Conservation (phyloP, 2,329 filamentous ascomycete species). For the Periconia macrospinosa region DNA sequence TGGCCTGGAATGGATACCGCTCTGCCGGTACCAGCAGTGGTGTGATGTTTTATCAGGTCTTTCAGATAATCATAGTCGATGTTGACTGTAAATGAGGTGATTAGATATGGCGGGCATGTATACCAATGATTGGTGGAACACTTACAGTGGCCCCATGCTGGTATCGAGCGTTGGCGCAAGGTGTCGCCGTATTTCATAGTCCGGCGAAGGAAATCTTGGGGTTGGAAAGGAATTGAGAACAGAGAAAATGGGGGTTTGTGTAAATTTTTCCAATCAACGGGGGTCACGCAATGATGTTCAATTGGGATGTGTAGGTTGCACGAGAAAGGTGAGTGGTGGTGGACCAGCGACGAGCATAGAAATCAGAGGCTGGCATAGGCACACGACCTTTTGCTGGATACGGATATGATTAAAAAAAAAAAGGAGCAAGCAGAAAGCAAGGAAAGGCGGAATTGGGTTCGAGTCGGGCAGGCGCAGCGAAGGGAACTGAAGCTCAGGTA, state of each 20-base stretch:
- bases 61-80: constrained; percentile 89
- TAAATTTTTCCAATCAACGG: background rate
- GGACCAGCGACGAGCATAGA: too few relatives aligned
- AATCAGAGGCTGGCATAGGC: too few relatives aligned
- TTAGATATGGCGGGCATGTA: background rate
- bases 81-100: constrained; percentile 62
- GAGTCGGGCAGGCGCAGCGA: too few relatives aligned
- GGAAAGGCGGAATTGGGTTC: too few relatives aligned
- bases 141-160: constrained; percentile 77
- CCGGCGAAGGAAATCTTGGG: constrained; percentile 8
- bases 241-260: constrained; percentile 5
- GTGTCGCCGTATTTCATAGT: constrained; percentile 77
- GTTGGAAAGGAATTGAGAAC: constrained; percentile 5
- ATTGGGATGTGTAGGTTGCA: too few relatives aligned
- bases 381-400: too few relatives aligned
- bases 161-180: constrained; percentile 74
- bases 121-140: constrained; percentile 8
- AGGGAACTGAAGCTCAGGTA: too few relatives aligned
- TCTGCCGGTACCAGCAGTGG: constrained; percentile 68
- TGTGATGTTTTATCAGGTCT: constrained; percentile 79
- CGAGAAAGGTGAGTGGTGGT: too few relatives aligned
- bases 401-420: too few relatives aligned
- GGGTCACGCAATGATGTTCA: too few relatives aligned
- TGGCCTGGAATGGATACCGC: constrained; percentile 77
- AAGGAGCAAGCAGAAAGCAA: constrained; percentile 1